phyloP scores from a whole-genome alignment of 768 basidiomycete species.

The Rhodotorula toruloides region DNA sequence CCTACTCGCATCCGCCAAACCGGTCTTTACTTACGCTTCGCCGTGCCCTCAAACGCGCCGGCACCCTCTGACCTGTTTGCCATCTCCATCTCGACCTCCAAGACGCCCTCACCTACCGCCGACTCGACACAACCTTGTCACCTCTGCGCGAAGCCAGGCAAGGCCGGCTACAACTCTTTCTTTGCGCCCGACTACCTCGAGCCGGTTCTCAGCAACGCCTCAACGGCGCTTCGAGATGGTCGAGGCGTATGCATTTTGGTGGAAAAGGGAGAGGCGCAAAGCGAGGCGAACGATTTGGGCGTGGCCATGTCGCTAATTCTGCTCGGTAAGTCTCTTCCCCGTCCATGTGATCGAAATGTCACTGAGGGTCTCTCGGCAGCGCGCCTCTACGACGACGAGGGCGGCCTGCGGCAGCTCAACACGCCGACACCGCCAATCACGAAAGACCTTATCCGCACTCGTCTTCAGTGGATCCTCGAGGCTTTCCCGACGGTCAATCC shows the following conservation, averaged over 20 bases:
- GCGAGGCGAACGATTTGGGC: conserved; percentile 59
- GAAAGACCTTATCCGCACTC: conserved; percentile 64
- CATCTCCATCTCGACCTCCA: not conserved
- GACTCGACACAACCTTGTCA: not conserved
- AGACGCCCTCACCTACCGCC: not conserved
- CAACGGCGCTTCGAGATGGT: conserved; percentile 45
- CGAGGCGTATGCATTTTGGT: conserved; percentile 47
- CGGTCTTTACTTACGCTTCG: conserved; percentile 4
- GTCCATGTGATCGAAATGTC: too few species aligned
- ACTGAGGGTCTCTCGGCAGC: too few species aligned
- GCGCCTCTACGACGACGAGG: conserved; percentile 57
- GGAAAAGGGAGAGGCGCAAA: conserved; percentile 57
- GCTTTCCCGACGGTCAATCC: conserved; percentile 69
- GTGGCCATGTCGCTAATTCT: conserved; percentile 60
- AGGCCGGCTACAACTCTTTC: conserved; percentile 56
- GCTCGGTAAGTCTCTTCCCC: conserved; percentile 22
- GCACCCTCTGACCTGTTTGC: not conserved
- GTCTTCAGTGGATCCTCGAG: conserved; percentile 78
- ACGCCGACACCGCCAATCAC: conserved; percentile 41
- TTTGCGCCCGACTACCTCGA: conserved; percentile 52
- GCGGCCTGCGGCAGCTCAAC: conserved; percentile 36
- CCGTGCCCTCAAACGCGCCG: not conserved
- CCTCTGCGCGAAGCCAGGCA: conserved; percentile 49
- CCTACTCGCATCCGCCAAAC: conserved; percentile 8
- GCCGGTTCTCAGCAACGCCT: conserved; percentile 53